These are phyloP conservation scores for Thamnidium elegans DNA, from an alignment of 192 early-diverging fungal genomes.

Conservation along the genomic window DNA sequence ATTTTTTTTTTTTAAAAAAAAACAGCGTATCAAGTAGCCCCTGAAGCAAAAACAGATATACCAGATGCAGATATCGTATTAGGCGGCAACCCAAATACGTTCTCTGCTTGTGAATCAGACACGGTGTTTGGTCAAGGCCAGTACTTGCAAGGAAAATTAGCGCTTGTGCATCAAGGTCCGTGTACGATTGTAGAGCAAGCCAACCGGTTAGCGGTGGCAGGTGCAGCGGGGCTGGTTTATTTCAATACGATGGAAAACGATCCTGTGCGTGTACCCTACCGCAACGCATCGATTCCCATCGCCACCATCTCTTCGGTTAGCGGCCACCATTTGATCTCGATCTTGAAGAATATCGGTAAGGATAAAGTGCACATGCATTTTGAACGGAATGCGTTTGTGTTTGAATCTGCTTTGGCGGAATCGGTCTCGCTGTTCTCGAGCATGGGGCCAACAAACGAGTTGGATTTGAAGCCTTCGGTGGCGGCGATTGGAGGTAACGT, in stretches of 20 bases:
- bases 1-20: background rate
- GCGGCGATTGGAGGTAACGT: conserved; percentile 51
- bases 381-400: conserved; percentile 39
- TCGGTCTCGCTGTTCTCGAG: conserved; percentile 72
- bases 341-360: conserved; percentile 39
- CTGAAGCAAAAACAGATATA: conserved; percentile 25
- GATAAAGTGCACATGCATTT: conserved; percentile 44
- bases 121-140: conserved; percentile 38
- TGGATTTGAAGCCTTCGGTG: conserved; percentile 55
- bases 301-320: conserved; percentile 51
- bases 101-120: background rate
- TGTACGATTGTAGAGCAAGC: conserved; percentile 69
- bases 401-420: conserved; percentile 50
- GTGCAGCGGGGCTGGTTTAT: conserved; percentile 62
- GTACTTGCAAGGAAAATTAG: conserved; percentile 49
- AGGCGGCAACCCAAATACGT: background rate
- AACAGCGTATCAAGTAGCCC: conserved; percentile 19
- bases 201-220: conserved; percentile 46
- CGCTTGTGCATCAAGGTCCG: conserved; percentile 64
- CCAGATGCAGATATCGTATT: background rate
- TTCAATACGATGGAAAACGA: conserved; percentile 45
- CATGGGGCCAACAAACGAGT: conserved; percentile 67
- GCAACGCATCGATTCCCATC: conserved; percentile 50
- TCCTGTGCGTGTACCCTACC: conserved; percentile 26
- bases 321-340: conserved; percentile 47